Evolutionary conservation across 2,329 filamentous ascomycete genomes (phyloP), one percentile per base, ranked within the genome.

Genomic region (Fusarium heterosporum): DNA sequence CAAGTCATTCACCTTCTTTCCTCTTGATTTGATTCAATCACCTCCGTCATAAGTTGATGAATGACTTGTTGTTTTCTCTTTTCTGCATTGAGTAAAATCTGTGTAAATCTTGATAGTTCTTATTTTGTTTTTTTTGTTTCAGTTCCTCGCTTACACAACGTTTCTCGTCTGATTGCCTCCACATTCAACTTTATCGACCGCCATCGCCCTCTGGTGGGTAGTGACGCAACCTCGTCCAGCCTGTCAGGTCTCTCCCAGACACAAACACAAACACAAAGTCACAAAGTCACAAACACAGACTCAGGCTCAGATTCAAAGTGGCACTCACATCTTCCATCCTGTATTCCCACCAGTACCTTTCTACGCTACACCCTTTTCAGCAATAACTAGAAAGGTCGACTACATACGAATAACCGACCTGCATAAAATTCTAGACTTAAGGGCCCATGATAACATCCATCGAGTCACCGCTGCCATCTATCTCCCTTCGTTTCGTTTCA

Each of bases 361-460:
- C 28, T 13, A 53, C 57, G 17, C 59, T 63, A 47, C 61, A 53
- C 60, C 56, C 55, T 50, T 58, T 66, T 55, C 56, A 66, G 66
- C 49, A 52, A 53, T 43, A 36, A 16, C 34, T n/a, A 36, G 16
- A 36, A 36, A 5, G 16, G 34, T 36, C 16, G 34, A n/a, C 16
- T 36, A 58, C 40, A 40, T 70, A 67, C 65, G 64, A 68, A 68
- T 61, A 68, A 61, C 66, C 65, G 66, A 62, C 65, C 50, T 66
- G 65, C 65, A 68, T 68, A 57, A 22, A 22, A 68, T 68, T 68
- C 69, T 71, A 69, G 60, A 68, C 63, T 61, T 55, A 55, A 55
- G 56, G 47, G 30, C 39, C 43, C 48, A 54, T 51, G 65, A 72
- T 61, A 70, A 66, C 34, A 36, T 36, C 34, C 51, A 52, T 59